These are phyloP conservation scores for Salix brachista DNA, from an alignment of 345 rosid genomes.

Conservation along the genomic window DNA sequence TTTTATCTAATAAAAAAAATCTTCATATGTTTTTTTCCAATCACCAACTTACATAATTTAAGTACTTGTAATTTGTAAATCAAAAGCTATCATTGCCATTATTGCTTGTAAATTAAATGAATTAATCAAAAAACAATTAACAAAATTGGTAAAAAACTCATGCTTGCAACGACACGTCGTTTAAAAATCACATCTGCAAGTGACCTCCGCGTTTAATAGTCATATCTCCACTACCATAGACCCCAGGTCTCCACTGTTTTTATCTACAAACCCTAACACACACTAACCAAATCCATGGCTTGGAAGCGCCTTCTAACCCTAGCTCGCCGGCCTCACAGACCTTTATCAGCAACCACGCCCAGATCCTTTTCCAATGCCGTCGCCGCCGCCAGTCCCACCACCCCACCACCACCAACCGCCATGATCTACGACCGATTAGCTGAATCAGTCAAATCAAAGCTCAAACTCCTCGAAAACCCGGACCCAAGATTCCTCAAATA, in stretches of 20 bases:
- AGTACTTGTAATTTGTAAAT: too few relatives aligned
- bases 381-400: conserved; percentile 23
- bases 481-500: conserved; percentile 85
- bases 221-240: background rate
- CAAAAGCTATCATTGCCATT: too few relatives aligned
- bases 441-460: conserved; percentile 50
- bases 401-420: conserved; percentile 56
- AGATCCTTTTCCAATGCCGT: conserved; percentile 49
- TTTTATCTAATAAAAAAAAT: too few relatives aligned
- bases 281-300: conserved; percentile 14
- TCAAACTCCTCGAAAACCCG: conserved; percentile 67
- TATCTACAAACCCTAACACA: background rate
- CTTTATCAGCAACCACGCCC: conserved; percentile 16
- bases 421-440: conserved; percentile 84
- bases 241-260: background rate
- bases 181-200: too few relatives aligned
- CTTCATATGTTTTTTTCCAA: too few relatives aligned
- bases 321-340: conserved; percentile 56
- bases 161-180: background rate
- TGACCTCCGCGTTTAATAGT: background rate
- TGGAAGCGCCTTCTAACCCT: conserved; percentile 38
- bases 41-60: too few relatives aligned
- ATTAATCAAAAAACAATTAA: too few relatives aligned
- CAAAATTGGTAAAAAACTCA: too few relatives aligned
- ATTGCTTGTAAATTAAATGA: too few relatives aligned